Conservation (phyloP, 768 basidiomycete species). For the Rhodotorula kratochvilovae region DNA sequence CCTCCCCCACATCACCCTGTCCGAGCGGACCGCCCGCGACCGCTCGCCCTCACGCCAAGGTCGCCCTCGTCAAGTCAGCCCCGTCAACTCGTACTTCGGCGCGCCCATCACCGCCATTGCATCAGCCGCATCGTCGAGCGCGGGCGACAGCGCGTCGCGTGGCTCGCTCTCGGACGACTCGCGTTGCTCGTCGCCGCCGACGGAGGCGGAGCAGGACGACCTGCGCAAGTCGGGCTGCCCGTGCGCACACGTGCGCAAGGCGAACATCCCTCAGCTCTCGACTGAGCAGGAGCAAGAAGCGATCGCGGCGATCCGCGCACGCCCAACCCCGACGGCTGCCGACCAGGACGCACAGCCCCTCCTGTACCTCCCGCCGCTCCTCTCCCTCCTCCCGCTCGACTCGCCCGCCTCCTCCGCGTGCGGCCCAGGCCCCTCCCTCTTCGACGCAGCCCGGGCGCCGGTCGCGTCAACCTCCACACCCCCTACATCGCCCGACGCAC, state of each 20-base stretch:
- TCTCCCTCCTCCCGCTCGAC: slow-evolving; percentile 62
- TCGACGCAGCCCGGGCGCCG: background rate
- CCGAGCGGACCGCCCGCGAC: background rate
- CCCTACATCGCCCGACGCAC: slow-evolving; percentile 7
- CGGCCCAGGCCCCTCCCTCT: background rate
- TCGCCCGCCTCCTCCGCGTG: slow-evolving; percentile 41
- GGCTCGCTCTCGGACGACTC: too few relatives aligned
- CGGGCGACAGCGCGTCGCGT: background rate
- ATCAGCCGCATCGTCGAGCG: background rate
- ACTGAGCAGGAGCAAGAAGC: background rate
- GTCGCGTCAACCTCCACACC: slow-evolving; percentile 4
- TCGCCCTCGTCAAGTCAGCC: background rate
- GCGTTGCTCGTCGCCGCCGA: background rate
- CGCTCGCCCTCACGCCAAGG: background rate
- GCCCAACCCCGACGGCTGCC: background rate
- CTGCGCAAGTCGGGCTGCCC: too few relatives aligned
- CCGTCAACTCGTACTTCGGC: background rate
- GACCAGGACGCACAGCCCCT: background rate
- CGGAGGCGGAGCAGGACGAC: background rate
- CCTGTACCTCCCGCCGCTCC: slow-evolving; percentile 76
- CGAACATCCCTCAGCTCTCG: background rate
- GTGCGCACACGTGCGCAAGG: background rate
- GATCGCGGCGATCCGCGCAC: background rate
- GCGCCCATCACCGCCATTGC: too few relatives aligned
- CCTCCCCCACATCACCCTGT: too few relatives aligned